phyloP scores from a whole-genome alignment of 169 alveolate species.

The Theileria annulata region DNA sequence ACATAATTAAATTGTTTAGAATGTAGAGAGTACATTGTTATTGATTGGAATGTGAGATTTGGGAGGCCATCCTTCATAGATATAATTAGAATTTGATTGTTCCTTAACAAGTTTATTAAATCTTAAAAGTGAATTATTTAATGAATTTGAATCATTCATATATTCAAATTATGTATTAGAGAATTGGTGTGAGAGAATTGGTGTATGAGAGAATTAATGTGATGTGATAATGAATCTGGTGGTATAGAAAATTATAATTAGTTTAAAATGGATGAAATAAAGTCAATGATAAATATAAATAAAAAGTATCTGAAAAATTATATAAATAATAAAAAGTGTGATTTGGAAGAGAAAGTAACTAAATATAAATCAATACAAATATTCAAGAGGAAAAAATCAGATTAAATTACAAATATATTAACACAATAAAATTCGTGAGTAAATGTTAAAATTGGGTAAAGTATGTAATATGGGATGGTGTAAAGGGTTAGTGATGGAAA shows the following conservation, averaged over 20 bases:
- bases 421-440: background rate
- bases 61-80: slow-evolving; percentile 68
- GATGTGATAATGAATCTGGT: background rate
- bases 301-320: no score
- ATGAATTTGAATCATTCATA: no score
- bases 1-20: background rate
- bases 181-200: no score
- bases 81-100: slow-evolving; percentile 23
- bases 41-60: background rate
- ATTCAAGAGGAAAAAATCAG: background rate
- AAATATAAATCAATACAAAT: background rate
- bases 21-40: background rate
- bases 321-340: background rate
- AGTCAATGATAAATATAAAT: background rate
- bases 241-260: no score
- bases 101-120: slow-evolving; percentile 43
- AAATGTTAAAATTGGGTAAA: background rate
- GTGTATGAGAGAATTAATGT: no score
- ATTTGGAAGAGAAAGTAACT: background rate
- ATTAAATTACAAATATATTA: background rate
- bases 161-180: no score
- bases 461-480: no score
- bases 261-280: background rate
- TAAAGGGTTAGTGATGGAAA: no score
- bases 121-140: slow-evolving; percentile 7